These are phyloP conservation scores for Nakazawaea pomicola DNA, from an alignment of 805 yeast species.

Conservation along the genomic window DNA sequence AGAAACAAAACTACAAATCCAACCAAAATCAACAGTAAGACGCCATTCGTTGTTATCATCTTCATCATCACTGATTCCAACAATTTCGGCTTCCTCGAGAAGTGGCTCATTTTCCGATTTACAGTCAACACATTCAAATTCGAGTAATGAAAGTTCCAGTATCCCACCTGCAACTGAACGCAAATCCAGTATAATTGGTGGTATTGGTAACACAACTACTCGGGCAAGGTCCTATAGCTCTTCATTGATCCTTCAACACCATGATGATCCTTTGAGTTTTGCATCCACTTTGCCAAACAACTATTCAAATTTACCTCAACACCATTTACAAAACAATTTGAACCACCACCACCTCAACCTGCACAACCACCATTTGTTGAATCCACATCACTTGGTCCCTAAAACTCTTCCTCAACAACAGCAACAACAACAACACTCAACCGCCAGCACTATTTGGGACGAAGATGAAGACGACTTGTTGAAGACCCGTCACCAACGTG, in stretches of 20 bases:
- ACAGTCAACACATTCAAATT: slow-evolving; percentile 5
- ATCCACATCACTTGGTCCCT: slow-evolving; percentile 3
- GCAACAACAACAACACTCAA: slow-evolving; percentile 15
- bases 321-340: slow-evolving; percentile 4
- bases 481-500: slow-evolving; percentile 47
- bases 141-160: slow-evolving; percentile 1
- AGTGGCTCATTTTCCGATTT: slow-evolving; percentile 10
- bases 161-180: no score
- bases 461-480: slow-evolving; percentile 71
- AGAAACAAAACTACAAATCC: slow-evolving; percentile 5
- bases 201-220: no score
- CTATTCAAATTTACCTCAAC: slow-evolving; percentile 3
- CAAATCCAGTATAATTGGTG: no score
- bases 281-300: background rate
- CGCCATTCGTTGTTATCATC: slow-evolving; percentile 12
- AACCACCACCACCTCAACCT: slow-evolving; percentile 1
- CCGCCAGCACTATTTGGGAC: no score
- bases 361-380: slow-evolving; percentile 1
- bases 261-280: slow-evolving; percentile 5
- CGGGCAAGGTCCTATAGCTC: no score
- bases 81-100: slow-evolving; percentile 25
- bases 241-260: background rate
- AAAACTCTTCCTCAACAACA: slow-evolving; percentile 14
- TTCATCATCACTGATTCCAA: slow-evolving; percentile 15
- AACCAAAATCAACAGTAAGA: slow-evolving; percentile 11